Base-by-base conservation (phyloP, 176 grass and related monocot species). In the Musa beccarii region DNA sequence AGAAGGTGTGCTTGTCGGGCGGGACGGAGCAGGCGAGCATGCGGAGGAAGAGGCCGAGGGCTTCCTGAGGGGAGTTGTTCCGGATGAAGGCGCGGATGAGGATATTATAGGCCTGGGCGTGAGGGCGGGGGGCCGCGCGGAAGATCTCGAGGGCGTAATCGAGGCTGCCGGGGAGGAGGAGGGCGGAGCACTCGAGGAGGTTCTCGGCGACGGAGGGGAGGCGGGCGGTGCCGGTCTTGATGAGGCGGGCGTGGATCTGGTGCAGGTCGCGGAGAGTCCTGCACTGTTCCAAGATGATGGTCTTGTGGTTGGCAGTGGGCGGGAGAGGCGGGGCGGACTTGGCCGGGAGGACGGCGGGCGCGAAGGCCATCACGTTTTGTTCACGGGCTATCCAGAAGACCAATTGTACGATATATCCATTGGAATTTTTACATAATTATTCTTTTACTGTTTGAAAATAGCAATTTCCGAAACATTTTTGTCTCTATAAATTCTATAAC, bases 1-100 rank as follows among this genome's bases (percentile, higher is more conserved):
- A 80, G 69, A 80, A 53, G 13, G 79, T 80, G 57, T 80, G 79
- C 49, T 52, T 59, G 56, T 80, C 79, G 15, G 79, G 79, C 17
- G 69, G 73, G 26, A 61, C 68, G 8, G 26, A 56, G 9, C 0
- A 55, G 20, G 20, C 79, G 79, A 89, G 86, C 86, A 89, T 92
- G 85, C 79, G 76, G 52, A 86, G 76, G 73, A 92, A 92, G 84
- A 89, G 81, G 52, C 68, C 25, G 63, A 89, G 72, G 52, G 86
- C 81, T n/a, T 83, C 81, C 28, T 71, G 75, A 2, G n/a, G 78
- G 23, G n/a, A 74, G 68, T 72, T 69, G 79, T 52, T 64, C 20
- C 76, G 81, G 51, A 81, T 69, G 66, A 85, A 77, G 1, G 83
- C 75, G n/a, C 89, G 78, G 52, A 92, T 83, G 22, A 92, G 81